Percentiles rank a stretch among this genome's conserved stretches.
phyloP scores from a whole-genome alignment of 2,329 filamentous ascomycete genomes.

The Acrodontium crateriforme region DNA sequence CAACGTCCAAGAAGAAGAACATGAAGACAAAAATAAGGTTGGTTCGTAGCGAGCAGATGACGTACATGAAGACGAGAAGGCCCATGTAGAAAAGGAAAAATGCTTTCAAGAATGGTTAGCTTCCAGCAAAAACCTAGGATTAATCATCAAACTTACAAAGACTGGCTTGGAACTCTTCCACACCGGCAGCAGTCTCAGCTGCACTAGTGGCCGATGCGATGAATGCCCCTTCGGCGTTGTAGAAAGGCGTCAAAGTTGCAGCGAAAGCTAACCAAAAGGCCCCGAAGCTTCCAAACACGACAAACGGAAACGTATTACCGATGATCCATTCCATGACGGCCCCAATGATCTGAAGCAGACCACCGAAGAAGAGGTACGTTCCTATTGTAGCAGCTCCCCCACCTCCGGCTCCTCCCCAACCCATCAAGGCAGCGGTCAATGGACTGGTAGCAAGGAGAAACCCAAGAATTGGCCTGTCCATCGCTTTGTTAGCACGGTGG shows the following conservation, averaged over 20 bases:
- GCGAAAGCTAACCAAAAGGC: constrained; percentile 2
- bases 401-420: not conserved
- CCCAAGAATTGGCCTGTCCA: not conserved
- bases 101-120: too few relatives aligned
- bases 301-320: constrained; percentile 5
- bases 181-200: too few relatives aligned
- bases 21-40: constrained; percentile 11
- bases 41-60: constrained; percentile 8
- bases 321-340: constrained; percentile 8
- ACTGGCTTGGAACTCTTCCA: too few relatives aligned
- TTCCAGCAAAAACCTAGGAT: too few relatives aligned
- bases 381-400: not conserved
- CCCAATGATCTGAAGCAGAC: constrained; percentile 4
- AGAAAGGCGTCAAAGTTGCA: too few relatives aligned
- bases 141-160: too few relatives aligned
- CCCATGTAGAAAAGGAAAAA: too few relatives aligned
- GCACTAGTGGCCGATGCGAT: too few relatives aligned
- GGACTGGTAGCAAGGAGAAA: not conserved
- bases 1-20: constrained; percentile 2
- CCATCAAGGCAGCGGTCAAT: not conserved
- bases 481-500: too few relatives aligned
- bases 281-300: constrained; percentile 4
- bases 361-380: constrained; percentile 3
- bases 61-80: constrained; percentile 8
- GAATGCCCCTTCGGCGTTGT: too few relatives aligned